Conservation (phyloP, 192 early-diverging fungal species). For the Coemansia aciculifera region DNA sequence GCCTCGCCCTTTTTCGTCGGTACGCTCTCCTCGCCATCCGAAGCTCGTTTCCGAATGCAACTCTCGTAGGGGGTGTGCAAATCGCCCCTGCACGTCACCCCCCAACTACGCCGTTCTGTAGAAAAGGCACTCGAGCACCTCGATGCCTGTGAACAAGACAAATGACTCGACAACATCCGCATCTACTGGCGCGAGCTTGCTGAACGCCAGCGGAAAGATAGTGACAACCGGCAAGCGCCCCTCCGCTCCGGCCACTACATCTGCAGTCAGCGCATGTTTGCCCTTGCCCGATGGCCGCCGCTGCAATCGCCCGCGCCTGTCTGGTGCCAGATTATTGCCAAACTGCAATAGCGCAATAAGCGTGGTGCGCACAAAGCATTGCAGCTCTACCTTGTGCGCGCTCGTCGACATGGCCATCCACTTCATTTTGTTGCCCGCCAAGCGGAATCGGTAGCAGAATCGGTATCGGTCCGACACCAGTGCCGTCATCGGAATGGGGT, state of each 20-base stretch:
- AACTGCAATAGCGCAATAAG: slow-evolving; percentile 29
- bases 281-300: neutral
- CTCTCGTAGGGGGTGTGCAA: neutral
- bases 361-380: slow-evolving; percentile 44
- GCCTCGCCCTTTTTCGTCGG: neutral
- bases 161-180: slow-evolving; percentile 42
- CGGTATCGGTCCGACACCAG: slow-evolving; percentile 50
- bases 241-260: neutral
- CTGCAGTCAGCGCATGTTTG: neutral
- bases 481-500: slow-evolving; percentile 43
- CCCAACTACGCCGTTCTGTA: slow-evolving; percentile 1
- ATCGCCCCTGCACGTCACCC: neutral
- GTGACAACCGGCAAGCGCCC: slow-evolving; percentile 22
- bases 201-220: slow-evolving; percentile 33
- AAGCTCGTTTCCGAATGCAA: neutral
- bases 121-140: slow-evolving; percentile 38
- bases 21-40: neutral
- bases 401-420: slow-evolving; percentile 26
- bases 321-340: neutral
- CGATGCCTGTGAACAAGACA: slow-evolving; percentile 52
- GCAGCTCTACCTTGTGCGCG: slow-evolving; percentile 21
- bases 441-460: slow-evolving; percentile 52
- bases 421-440: slow-evolving; percentile 46
- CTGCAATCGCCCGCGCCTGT: slow-evolving; percentile 1
- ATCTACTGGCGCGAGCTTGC: slow-evolving; percentile 26